Base-by-base conservation (phyloP, 768 basidiomycete species). In the Auriculariales sp. region DNA sequence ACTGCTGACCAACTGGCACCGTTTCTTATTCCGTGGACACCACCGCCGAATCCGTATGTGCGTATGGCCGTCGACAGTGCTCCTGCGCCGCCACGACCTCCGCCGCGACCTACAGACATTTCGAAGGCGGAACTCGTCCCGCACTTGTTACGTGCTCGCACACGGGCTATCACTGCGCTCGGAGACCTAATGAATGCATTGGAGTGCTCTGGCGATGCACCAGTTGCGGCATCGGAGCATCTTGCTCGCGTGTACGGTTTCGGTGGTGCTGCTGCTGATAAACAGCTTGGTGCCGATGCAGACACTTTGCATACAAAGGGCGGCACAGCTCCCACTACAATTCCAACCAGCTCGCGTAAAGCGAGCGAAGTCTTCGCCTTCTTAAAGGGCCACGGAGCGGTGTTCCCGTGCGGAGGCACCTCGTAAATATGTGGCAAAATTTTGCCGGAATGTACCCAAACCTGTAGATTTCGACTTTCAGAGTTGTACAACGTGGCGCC, bases 141-240 rank as follows among this genome's bases (percentile, higher is more conserved):
- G 17, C 89, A 95, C 64, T 84, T 95, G 50, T 69, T 97, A 47
- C 75, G 85, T 14, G 82, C 85, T 22, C 81, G 93, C n/a, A 75
- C 80, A 4, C 79, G 89, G 61, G 91, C 92, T 15, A 75, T 81
- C 30, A 78, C 78, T 52, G 78, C 81, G 6, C 74, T 97, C 12
- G 81, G 81, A 11, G 65, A 66, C 47, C 81, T 88, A 61, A 77
- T 94, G 51, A 73, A 77, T 28, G 73, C 82, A 49, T 65, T 93
- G 10, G 62, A 64, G 49, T 33, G 52, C 22, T 36, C 45, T 4
- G n/a, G n/a, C 10, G 22, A 15, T 25, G 22, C 15, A 3, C 4
- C 22, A 68, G 68, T 75, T 65, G 52, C 75, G 66, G 61, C 71
- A 52, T 64, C 67, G 48, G 54, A 68, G 61, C 71, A 83, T 69